Base-by-base conservation (phyloP, 2,329 filamentous ascomycete species). In the Plenodomus biglobosus region DNA sequence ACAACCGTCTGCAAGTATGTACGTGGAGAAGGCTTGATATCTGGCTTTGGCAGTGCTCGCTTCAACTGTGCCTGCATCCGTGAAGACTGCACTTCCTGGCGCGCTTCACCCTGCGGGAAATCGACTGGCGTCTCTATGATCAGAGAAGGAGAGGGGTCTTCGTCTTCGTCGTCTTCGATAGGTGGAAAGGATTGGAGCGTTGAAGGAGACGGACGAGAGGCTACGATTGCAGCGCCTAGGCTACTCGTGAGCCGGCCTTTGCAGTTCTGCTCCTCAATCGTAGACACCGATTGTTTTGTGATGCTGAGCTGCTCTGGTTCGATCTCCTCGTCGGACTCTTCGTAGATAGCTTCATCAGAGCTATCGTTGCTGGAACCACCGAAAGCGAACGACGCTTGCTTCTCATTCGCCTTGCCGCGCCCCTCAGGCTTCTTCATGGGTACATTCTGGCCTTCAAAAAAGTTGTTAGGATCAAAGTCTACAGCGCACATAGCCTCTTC, bases 1-100 rank as follows among this genome's bases (percentile, higher is more conserved):
- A 61, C 39, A 2, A 58, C 16, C 15, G 27, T 46, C 15, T 51
- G 38, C 7, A 56, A 35, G 37, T 50, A 44, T 16, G 20, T 38
- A 4, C 18, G 3, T 16, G 24, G 34, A 20, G 18, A 5, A 6
- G 32, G 35, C 2, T 16, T 36, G 7, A 17, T 15, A 15, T 48
- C 15, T 10, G 27, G 27, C 8, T 32, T 21, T 15, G n/a, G 16
- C 21, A 16, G 24, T 18, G 22, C 1, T 37, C 5, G 37, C 18
- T 13, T 18, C 15, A n/a, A 22, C 17, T 16, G 18, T 19, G 21
- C 8, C 27, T 44, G 24, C 15, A 2, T 21, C 8, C n/a, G 19
- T 8, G 10, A 20, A 11, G 38, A 20, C 4, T 38, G 35, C 27
- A 20, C 13, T 44, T 32, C 27, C 6, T 32, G 27, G 6, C 7